phyloP scores from a whole-genome alignment of 352 stramenopile genomes.

The Phytopythium aichiense region DNA sequence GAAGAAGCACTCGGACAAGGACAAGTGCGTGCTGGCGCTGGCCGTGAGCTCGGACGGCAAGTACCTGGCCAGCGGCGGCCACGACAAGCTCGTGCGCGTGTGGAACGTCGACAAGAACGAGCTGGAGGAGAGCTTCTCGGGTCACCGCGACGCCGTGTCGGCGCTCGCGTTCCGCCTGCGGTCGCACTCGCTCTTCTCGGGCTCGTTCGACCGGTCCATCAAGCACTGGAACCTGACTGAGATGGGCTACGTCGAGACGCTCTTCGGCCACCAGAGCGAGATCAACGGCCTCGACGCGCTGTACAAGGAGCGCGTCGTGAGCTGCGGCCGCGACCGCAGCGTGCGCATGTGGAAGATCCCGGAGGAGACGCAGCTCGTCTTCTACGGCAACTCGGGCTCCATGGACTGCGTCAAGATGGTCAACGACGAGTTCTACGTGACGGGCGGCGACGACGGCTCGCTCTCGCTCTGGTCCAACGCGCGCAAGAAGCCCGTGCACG shows the following conservation, averaged over 20 bases:
- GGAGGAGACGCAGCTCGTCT: slow-evolving; percentile 93
- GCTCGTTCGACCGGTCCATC: slow-evolving; percentile 89
- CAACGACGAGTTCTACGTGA: slow-evolving; percentile 92
- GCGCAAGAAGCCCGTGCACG: slow-evolving; percentile 90
- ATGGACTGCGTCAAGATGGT: slow-evolving; percentile 93
- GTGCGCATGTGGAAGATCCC: slow-evolving; percentile 95
- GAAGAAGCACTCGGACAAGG: slow-evolving; percentile 63
- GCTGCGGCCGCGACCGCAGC: slow-evolving; percentile 87
- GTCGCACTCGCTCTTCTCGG: slow-evolving; percentile 90
- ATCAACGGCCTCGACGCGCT: slow-evolving; percentile 89
- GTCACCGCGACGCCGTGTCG: slow-evolving; percentile 89
- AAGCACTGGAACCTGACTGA: slow-evolving; percentile 96
- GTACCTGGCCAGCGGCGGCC: slow-evolving; percentile 87
- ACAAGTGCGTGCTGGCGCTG: slow-evolving; percentile 80
- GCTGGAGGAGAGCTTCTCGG: slow-evolving; percentile 86
- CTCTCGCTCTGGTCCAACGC: slow-evolving; percentile 92
- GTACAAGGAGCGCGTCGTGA: slow-evolving; percentile 90
- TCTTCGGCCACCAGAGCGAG: slow-evolving; percentile 92
- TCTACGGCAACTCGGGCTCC: slow-evolving; percentile 86
- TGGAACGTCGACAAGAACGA: slow-evolving; percentile 77
- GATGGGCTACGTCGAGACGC: slow-evolving; percentile 94
- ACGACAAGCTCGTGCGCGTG: slow-evolving; percentile 90
- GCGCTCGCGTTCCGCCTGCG: slow-evolving; percentile 84
- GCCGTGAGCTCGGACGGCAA: slow-evolving; percentile 90
- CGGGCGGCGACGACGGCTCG: slow-evolving; percentile 86